Evolutionary conservation across 164 flowering plant species (phyloP), one percentile per base, ranked within the genome.

Genomic region (Sextonia rubra): DNA sequence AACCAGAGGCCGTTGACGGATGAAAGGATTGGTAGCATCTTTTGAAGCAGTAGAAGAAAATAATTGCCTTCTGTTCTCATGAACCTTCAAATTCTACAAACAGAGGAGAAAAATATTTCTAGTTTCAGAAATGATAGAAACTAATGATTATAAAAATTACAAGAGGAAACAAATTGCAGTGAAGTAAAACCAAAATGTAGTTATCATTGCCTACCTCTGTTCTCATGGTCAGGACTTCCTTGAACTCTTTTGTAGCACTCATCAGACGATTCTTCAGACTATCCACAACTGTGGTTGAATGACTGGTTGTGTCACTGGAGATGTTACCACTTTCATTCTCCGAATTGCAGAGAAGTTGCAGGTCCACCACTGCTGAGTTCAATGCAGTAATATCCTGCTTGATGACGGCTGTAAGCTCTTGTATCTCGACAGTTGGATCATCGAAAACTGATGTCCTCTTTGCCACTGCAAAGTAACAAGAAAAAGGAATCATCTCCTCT

Each of bases 331-430:
- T 84, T 64, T 89, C 97, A 85, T 89, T 92, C 66, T 86, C 92
- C 20, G 98, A 85, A 74, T 88, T 89, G 85, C 90, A 85, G 3
- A 90, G 77, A 48, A 91, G 83, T 80, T 96, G 99, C 55, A 96
- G 87, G 78, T 96, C 99, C 49, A 92, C 93, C 30, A 96, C 95
- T 48, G 99, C 97, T 14, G 95, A 80, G 80, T 96, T 96, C 69
- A 96, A 85, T 14, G 94, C 94, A 69, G 97, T 92, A 73, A 96
- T 96, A 71, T 96, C 99, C 83, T 96, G 98, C 87, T 96, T 96
- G 71, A 93, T 91, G n/a, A 96, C 90, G 29, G 97, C 87, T 26
- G 99, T 96, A 69, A 96, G 78, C 80, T 96, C 99, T 75, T 96
- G 97, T 74, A 96, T 96, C 83, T 96, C 99, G 77, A 82, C 62